phyloP scores from a whole-genome alignment of 164 flowering plant species.

The Tinospora cordifolia region DNA sequence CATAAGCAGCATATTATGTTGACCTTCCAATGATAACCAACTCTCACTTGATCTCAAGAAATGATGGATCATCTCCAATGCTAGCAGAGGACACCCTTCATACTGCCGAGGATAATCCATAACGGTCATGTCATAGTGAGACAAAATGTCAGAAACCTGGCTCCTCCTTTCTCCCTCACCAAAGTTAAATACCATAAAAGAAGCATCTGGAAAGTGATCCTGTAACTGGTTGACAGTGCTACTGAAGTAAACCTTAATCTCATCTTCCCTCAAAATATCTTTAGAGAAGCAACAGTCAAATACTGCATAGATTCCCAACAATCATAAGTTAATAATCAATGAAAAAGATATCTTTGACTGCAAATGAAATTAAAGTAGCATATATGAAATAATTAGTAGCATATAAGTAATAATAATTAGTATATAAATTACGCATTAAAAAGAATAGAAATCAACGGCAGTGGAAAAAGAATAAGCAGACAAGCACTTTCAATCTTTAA shows the following conservation, averaged over 20 bases:
- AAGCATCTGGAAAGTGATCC: conserved; percentile 78
- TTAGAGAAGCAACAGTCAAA: conserved; percentile 96
- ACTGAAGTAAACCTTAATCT: conserved; percentile 70
- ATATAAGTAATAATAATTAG: background rate
- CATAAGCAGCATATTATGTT: conserved; percentile 85
- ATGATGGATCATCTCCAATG: conserved; percentile 86
- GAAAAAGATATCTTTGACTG: conserved; percentile 1
- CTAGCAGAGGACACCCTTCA: conserved; percentile 77
- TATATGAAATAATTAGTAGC: no score
- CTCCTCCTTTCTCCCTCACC: conserved; percentile 80
- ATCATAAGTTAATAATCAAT: conserved; percentile 3
- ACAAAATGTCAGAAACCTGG: conserved; percentile 64
- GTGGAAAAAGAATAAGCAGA: background rate
- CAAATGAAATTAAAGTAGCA: background rate
- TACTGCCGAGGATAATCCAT: conserved; percentile 94
- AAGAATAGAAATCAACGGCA: background rate
- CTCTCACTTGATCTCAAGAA: conserved; percentile 85
- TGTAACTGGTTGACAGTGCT: conserved; percentile 84
- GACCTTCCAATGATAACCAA: conserved; percentile 87
- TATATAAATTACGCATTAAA: background rate
- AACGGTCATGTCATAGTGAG: conserved; percentile 85
- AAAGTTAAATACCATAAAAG: conserved; percentile 93
- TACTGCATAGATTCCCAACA: conserved; percentile 35
- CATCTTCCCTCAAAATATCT: conserved; percentile 73
- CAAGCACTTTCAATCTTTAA: background rate